These are phyloP conservation scores for Aspergillus sp. DNA, from an alignment of 2,329 filamentous ascomycete species.

Conservation along the genomic window DNA sequence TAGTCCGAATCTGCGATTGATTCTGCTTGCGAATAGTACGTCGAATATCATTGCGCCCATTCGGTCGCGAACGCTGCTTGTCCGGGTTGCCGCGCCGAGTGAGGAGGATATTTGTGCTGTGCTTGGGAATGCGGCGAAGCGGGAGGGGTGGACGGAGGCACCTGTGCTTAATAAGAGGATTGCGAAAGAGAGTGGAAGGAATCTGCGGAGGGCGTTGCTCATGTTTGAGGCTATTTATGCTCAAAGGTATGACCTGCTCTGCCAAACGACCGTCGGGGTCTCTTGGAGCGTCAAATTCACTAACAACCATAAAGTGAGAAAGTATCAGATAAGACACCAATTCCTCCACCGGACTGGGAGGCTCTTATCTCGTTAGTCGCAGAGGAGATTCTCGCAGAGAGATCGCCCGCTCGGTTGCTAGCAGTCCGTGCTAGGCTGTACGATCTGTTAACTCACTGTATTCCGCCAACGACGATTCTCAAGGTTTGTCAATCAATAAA, in stretches of 20 bases:
- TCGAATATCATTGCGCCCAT: constrained; percentile 99
- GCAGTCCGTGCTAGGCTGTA: constrained; percentile 93
- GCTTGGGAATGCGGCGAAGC: constrained; percentile 70
- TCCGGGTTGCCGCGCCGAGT: constrained; percentile 87
- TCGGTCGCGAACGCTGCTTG: constrained; percentile 84
- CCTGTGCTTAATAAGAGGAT: constrained; percentile 80
- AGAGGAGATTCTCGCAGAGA: constrained; percentile 90
- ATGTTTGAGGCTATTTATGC: constrained; percentile 98
- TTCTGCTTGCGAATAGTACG: constrained; percentile 91
- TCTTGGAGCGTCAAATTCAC: neutral
- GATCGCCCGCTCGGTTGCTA: constrained; percentile 85
- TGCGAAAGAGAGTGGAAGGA: constrained; percentile 86
- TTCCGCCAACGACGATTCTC: constrained; percentile 89
- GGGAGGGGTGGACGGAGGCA: constrained; percentile 80
- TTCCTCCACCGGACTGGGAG: constrained; percentile 97
- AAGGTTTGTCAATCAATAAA: constrained; percentile 58
- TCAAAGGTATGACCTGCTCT: constrained; percentile 72
- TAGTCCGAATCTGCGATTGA: constrained; percentile 88
- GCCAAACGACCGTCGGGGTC: neutral
- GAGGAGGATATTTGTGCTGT: constrained; percentile 83
- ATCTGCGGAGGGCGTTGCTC: constrained; percentile 83
- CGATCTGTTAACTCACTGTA: constrained; percentile 95
- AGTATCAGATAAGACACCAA: constrained; percentile 82
- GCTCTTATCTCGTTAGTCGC: constrained; percentile 86
- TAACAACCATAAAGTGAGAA: constrained; percentile 68